Base-by-base conservation (phyloP, 1,284 basidiomycete genomes). In the Violaceomyces palustris region DNA sequence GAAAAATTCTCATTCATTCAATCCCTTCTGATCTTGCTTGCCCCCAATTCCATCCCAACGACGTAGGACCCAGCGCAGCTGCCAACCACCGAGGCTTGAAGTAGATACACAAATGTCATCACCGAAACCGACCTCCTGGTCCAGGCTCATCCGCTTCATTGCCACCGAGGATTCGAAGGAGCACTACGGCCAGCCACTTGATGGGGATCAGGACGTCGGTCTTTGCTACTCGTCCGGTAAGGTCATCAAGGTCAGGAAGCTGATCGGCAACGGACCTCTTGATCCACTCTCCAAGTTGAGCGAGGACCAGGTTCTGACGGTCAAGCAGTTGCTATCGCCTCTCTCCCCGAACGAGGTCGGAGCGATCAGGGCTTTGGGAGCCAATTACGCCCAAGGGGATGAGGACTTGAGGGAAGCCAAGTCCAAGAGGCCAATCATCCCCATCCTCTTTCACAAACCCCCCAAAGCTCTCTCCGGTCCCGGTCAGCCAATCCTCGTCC, bases 401-500 rank as follows among this genome's bases (percentile, higher is more conserved):
- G 58, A 64, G 25, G 37, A 50, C 35, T n/a, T 41, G 1, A 25
- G 8, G 10, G 46, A 51, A 2, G 61, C 61, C 0, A 29, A 43
- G 27, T 26, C 34, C 11, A 54, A 60, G 3, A 43, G 61, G 4
- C 51, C 62, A 4, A 12, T 34, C 1, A 21, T 67, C 7, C 64
- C 64, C 6, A 67, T 65, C 33, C 35, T 67, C 21, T 67, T 67
- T 35, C 65, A 62, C 49, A 67, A 67, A 35, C 50, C 50, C 23
- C 27, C 19, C 10, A 31, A 40, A 4, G 32, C 53, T 1, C 34
- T 66, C 21, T 36, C 50, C 7, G 60, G 60, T 3, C 62, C 55
- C 3, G 32, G 45, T 3, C 14, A 28, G 12, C 56, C 55, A 18
- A 62, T 66, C 19, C 26, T 51, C 24, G 33, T 67, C 18, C 64